Conservation (phyloP, 805 yeast species). For the Priceomyces carsonii region DNA sequence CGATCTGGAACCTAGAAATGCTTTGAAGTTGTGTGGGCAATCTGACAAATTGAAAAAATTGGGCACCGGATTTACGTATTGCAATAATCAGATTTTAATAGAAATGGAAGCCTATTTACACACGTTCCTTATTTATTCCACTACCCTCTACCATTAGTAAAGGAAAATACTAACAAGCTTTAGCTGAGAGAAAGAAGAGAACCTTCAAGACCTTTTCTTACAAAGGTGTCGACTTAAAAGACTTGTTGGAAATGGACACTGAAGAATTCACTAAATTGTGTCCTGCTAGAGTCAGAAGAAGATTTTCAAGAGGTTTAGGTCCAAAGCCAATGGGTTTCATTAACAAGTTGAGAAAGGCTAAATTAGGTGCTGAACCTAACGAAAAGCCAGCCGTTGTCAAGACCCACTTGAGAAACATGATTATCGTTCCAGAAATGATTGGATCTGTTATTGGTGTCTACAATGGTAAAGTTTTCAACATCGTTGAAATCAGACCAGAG, state of each 20-base stretch:
- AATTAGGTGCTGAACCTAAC: constrained; percentile 81
- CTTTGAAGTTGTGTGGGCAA: no score
- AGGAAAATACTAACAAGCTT: constrained; percentile 18
- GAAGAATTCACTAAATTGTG: constrained; percentile 97
- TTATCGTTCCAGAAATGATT: constrained; percentile 99
- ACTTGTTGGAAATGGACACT: constrained; percentile 88
- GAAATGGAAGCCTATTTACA: no score
- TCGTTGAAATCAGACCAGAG: constrained; percentile 98
- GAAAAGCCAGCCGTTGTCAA: constrained; percentile 98
- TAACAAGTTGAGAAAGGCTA: constrained; percentile 97
- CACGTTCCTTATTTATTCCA: no score
- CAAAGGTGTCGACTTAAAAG: constrained; percentile 98
- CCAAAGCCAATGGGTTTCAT: constrained; percentile 93
- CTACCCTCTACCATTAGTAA: not conserved
- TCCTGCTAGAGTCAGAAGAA: constrained; percentile 99
- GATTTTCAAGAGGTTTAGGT: constrained; percentile 97
- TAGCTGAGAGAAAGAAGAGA: constrained; percentile 80
- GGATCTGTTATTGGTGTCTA: constrained; percentile 98
- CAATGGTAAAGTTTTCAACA: constrained; percentile 99
- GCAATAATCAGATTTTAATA: no score
- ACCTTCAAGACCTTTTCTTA: constrained; percentile 93
- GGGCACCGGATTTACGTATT: no score
- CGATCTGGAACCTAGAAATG: no score
- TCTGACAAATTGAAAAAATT: no score
- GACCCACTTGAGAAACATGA: constrained; percentile 99